Conservation (phyloP, 1,284 basidiomycete genomes). For the Rhodotorula sp. region DNA sequence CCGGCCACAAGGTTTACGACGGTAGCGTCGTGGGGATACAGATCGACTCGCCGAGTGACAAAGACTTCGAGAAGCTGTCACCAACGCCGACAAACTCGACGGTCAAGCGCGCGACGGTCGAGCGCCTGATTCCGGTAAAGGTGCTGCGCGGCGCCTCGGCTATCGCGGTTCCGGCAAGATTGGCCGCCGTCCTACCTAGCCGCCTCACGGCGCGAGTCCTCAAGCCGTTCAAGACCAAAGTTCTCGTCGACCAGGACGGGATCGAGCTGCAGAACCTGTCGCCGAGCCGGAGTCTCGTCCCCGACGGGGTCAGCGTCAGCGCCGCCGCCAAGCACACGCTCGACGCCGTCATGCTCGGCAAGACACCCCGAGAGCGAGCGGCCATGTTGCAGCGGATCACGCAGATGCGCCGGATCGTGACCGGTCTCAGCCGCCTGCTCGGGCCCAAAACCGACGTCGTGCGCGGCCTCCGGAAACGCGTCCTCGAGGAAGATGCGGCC, state of each 20-base stretch:
- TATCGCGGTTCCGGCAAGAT: slow-evolving; percentile 4
- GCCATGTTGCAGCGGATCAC: slow-evolving; percentile 69
- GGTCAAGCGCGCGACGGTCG: slow-evolving; percentile 31
- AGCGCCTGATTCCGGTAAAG: slow-evolving; percentile 11
- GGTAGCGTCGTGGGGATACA: slow-evolving; percentile 34
- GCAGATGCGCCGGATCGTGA: slow-evolving; percentile 74
- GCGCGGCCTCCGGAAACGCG: slow-evolving; percentile 72
- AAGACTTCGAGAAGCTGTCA: slow-evolving; percentile 36
- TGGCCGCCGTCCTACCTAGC: slow-evolving; percentile 23
- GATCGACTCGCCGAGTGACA: slow-evolving; percentile 42
- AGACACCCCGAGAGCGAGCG: slow-evolving; percentile 29
- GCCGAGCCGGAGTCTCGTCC: slow-evolving; percentile 3
- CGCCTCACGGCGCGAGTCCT: neutral
- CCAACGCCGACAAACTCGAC: neutral
- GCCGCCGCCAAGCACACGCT: neutral
- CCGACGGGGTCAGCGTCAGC: slow-evolving; percentile 1
- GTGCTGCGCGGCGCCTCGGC: slow-evolving; percentile 10
- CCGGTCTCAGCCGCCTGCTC: slow-evolving; percentile 72
- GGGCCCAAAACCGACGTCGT: slow-evolving; percentile 81
- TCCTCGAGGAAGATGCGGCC: slow-evolving; percentile 49
- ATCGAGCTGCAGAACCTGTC: slow-evolving; percentile 23
- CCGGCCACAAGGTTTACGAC: slow-evolving; percentile 31
- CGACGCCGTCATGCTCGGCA: slow-evolving; percentile 8
- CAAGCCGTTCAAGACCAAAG: slow-evolving; percentile 22
- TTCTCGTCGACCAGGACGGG: slow-evolving; percentile 36